Conservation (phyloP, 495 filamentous ascomycete species). For the Aspergillus asperescens region DNA sequence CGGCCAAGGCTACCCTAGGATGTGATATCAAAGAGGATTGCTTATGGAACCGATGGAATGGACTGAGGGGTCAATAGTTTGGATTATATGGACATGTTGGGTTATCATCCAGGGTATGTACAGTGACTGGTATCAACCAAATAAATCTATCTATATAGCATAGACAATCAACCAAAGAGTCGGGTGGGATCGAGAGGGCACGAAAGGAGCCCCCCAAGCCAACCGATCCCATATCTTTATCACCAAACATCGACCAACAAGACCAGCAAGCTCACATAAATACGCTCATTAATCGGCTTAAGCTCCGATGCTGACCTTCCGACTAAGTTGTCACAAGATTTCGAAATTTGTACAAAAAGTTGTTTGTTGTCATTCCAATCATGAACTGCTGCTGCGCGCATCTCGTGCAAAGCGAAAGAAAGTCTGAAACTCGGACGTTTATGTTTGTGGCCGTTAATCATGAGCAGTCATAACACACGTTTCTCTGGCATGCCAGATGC, state of each 20-base stretch:
- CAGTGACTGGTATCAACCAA: conserved; percentile 5
- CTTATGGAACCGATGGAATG: neutral
- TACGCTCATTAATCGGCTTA: neutral
- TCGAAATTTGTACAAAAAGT: neutral
- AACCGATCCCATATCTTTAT: neutral
- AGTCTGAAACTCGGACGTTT: neutral
- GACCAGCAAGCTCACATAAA: neutral
- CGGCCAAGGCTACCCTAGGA: no score
- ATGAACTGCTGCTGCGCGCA: no score
- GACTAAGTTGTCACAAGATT: neutral
- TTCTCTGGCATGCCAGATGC: conserved; percentile 68
- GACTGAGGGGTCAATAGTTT: neutral
- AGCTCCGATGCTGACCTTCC: neutral
- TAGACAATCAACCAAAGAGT: neutral
- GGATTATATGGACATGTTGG: neutral
- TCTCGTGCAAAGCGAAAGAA: neutral
- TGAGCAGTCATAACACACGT: conserved; percentile 57
- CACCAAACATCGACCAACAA: neutral
- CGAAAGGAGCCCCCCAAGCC: neutral
- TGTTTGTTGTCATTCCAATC: neutral
- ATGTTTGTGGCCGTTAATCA: conserved; percentile 19
- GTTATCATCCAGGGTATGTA: conserved; percentile 10
- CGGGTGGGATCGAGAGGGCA: neutral
- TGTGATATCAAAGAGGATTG: no score
- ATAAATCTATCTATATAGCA: conserved; percentile 11